Base-by-base conservation (phyloP, 805 yeast genomes). In the Saccharomycopsis sp. region DNA sequence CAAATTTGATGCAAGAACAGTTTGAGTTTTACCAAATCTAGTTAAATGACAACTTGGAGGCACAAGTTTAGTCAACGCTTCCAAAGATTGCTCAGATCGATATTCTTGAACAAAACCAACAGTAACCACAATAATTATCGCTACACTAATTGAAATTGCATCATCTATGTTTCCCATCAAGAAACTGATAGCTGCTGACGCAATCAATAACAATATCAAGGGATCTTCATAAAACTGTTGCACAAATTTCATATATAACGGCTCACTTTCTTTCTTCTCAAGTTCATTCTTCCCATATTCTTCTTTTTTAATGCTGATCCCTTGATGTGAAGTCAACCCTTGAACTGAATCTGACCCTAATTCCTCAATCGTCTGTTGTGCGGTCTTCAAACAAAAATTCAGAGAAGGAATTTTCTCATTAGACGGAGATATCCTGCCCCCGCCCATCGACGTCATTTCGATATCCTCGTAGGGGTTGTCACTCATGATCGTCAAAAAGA, bases 21-120 rank as follows among this genome's bases (percentile, higher is more conserved):
- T 78, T 41, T 84, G 81, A 7, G 85, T 77, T 48, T 77, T 72
- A 9, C 88, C 89, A 55, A 77, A 80, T 62, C 99, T 75, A 8
- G 94, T 82, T 40, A 93, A 72, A 60, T 90, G 93, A 29, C 97
- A 95, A 59, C 84, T 87, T n/a, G 95, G 96, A 2, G 99, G 99
- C 5, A 93, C 97, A 54, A 93, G 72, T 59, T 85, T 84, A 61
- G 85, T 89, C 48, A 93, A 72, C 0, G 97, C 97, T 61, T 89
- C 95, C 47, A 93, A 68, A 4, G 96, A 85, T 68, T 93, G 84
- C 59, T 93, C 99, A 1, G 96, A 85, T 57, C 97, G 74, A 59
- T 89, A 89, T 62, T 93, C 99, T 65, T 93, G 99, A 26, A 93
- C 89, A 65, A 93, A 93, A 0, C 99, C 99, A 29, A 93, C 99